Evolutionary conservation across 352 stramenopile genomes (phyloP), one percentile per base, ranked within the genome.

Genomic region (Peronospora destructor): DNA sequence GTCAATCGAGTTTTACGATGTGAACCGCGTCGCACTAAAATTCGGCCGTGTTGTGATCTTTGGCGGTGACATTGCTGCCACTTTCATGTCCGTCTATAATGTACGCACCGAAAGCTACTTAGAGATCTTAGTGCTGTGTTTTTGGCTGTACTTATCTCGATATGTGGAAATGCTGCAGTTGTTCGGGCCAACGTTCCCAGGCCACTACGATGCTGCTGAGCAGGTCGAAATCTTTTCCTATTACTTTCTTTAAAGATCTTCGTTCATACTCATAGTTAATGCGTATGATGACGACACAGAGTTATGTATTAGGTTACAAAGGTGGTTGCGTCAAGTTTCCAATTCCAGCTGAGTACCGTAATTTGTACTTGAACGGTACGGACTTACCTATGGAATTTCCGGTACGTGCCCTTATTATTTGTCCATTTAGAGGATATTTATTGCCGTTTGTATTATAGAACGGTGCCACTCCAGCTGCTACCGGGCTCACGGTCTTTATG

Each of bases 11-110:
- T 89, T 91, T 49, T 90, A 90, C 59, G 66, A 77, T 12, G 66
- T 93, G 50, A 87, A 89, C 56, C 67, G 64, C 16, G 70, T 93
- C 14, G 66, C 80, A 21, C 59, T 93, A 17, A 87, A 89, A 56
- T 90, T 87, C 52, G 80, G 80, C 17, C 82, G 80, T 44, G 79
- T 89, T 10, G 71, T 88, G 45, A 85, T 93, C 52, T 93, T 91
- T 50, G 80, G 83, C 2, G 82, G 81, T 3, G 74, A 85, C 23
- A 70, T 86, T 46, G 66, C 76, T 8, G 74, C 83, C 26, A 91
- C 83, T 23, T 93, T 91, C 63, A 89, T 91, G 73, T 91, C 83
- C 16, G 68, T 93, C 11, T 93, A 93, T 66, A 89, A 93, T 39
- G 83, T 93, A 64, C 28, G 63, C 49, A 36, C 23, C 8, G 10